Evolutionary conservation across 306 rosid genomes (phyloP), one percentile per base, ranked within the genome.

Genomic region (Pueraria montana): DNA sequence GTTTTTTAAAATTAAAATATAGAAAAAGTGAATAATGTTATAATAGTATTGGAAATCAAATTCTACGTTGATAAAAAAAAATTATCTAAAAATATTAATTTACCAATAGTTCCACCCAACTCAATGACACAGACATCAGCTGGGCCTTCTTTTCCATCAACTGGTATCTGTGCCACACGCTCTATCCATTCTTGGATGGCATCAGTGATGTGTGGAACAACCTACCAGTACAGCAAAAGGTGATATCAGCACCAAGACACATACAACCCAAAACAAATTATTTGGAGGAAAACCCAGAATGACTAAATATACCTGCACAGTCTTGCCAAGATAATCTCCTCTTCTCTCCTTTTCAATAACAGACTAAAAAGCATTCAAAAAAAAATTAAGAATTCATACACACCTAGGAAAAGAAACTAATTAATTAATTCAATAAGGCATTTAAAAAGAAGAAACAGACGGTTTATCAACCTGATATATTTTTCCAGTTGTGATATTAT

Each of bases 101-200:
- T 81, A 90, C 97, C 97, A 80, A 92, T 92, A 78, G 97, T 92
- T 86, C 97, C 97, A 80, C 97, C 97, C 89, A 92, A 87, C 80
- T 92, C 97, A 67, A 92, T 88, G 75, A 92, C 94, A 89, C 97
- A 92, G 49, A 92, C 94, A 85, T 92, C 97, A 40, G 97, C 92
- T 12, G 93, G 86, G 69, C 93, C 92, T 82, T 90, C 93, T 75
- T 90, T 86, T 82, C 94, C 97, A 67, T 92, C 97, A 21, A 92
- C 94, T 4, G 97, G 92, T 74, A 90, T 79, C 64, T 81, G 80
- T 66, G 97, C 93, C 40, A 88, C 97, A 58, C 88, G 88, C 86
- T 92, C 93, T 83, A 92, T 92, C 97, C 97, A 92, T 46, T 89
- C 97, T 85, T 92, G 97, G 84, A 92, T 85, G 72, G 97, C 97